Evolutionary conservation across 2,329 filamentous ascomycete genomes (phyloP), one percentile per base, ranked within the genome.

Genomic region (Epichloe amarillans): DNA sequence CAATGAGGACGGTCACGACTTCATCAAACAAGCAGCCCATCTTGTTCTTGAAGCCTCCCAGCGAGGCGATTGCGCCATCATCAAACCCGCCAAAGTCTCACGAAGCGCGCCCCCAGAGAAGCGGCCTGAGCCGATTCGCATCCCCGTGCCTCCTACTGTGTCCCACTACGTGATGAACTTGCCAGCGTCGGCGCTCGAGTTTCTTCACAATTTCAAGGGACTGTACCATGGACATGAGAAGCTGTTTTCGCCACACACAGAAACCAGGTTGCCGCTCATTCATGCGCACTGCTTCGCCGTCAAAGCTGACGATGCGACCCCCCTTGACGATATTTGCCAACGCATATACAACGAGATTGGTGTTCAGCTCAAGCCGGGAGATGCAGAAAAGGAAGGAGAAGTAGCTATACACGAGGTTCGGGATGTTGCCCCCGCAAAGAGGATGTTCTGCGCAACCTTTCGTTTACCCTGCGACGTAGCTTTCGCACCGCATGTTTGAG

Each of bases 101-200:
- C 69, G 67, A 49, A 69, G 58, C 62, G 65, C 62, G 43, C 63
- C 66, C 40, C 40, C 62, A 15, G 61, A 62, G 19, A 63, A 66
- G 14, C 63, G 63, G 3, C 69, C 69, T 4, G 60, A 65, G 49
- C 65, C 66, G 23, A 59, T 60, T 55, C 67, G 60, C 54, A 62
- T 80, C 30, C 70, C 73, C 11, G 73, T 89, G 44, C 91, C 91
- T 2, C 75, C 76, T 2, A 83, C 83, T 38, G 87, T 97, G 64
- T 77, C 82, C n/a, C 93, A 97, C 71, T 98, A 90, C 65, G 86
- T 97, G 57, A 96, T 98, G 88, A 98, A 98, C 68, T 83, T 98
- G 15, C 93, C 93, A 0, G 93, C 90, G 1, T 86, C 82, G 1
- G 91, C 93, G 1, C 83, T 93, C 53, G 83, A 86, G 52, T 98